Evolutionary conservation across 371 early-diverging fungal genomes (phyloP).

Genomic region (Phascolomyces articulosus): DNA sequence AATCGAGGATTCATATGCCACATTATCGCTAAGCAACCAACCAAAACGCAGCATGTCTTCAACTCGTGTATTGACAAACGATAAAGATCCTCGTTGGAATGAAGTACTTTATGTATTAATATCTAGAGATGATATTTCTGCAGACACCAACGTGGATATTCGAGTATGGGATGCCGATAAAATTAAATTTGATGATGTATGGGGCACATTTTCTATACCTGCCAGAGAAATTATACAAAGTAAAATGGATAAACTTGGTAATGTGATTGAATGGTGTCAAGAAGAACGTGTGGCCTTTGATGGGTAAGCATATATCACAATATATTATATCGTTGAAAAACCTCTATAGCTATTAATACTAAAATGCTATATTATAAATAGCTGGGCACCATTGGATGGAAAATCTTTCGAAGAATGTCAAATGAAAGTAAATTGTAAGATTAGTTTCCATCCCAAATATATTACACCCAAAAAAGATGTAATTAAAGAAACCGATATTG

Average conservation of each 20-base stretch:
- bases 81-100: conserved; percentile 46
- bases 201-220: conserved; percentile 39
- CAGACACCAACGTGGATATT: conserved; percentile 39
- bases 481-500: conserved; percentile 18
- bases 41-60: conserved; percentile 35
- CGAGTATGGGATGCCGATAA: conserved; percentile 55
- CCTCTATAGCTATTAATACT: too few species aligned
- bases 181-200: conserved; percentile 43
- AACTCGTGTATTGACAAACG: conserved; percentile 46
- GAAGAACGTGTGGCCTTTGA: conserved; percentile 43
- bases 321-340: too few species aligned
- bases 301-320: conserved; percentile 22
- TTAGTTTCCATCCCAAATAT: conserved; percentile 51
- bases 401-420: conserved; percentile 29
- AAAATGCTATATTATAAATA: conserved; percentile 7
- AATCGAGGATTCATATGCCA: conserved; percentile 47
- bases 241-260: conserved; percentile 37
- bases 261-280: conserved; percentile 32
- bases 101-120: conserved; percentile 40
- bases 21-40: conserved; percentile 38
- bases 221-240: conserved; percentile 37
- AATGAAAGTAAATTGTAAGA: conserved; percentile 36
- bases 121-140: conserved; percentile 39
- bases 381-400: conserved; percentile 47
- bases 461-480: conserved; percentile 21